Evolutionary conservation across 352 stramenopile genomes (phyloP), one percentile per base, ranked within the genome.

Genomic region (Globisporangium heterothallicum): DNA sequence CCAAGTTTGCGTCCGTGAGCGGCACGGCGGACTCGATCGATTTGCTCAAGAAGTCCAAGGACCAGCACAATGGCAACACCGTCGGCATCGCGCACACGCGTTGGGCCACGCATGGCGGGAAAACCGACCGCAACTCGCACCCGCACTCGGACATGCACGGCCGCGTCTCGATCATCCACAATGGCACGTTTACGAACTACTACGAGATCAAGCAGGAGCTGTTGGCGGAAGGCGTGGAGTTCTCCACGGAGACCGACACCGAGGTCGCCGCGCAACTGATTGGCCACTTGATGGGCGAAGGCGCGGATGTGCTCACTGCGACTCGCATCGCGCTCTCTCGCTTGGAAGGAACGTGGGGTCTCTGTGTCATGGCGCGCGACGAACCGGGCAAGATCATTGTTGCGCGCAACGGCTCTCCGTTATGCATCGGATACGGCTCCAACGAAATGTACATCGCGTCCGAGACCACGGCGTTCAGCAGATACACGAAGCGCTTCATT

Each of bases 171-270:
- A 63, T 99, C n/a, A 95, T 99, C 18, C 97, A 99, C 76, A 99
- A 99, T 68, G 97, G 97, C 41, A 99, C 97, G 27, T 96, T 99
- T 61, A 98, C 97, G 54, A 99, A 99, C 70, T 95, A 96, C 65
- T 78, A 89, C 62, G 79, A 92, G 58, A 78, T 97, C 56, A 96
- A 96, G 64, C 84, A 94, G 62, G 80, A 92, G 71, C 65, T 92
- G 7, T 61, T 90, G 51, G 70, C 63, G 47, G 78, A 85, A 49
- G 96, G 96, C 36, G 88, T 99, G 14, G 65, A 77, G 13, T 99
- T 99, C 64, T 83, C 72, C 25, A 96, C 78, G 29, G 87, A 99
- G 64, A 99, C 97, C 2, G 97, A 99, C 72, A 99, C 96, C 2
- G 97, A 99, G 71, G 96, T 99, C 43, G 97, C 98, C 45, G 95